Conservation (phyloP, 371 early-diverging fungal genomes). For the Mucor mucedo region DNA sequence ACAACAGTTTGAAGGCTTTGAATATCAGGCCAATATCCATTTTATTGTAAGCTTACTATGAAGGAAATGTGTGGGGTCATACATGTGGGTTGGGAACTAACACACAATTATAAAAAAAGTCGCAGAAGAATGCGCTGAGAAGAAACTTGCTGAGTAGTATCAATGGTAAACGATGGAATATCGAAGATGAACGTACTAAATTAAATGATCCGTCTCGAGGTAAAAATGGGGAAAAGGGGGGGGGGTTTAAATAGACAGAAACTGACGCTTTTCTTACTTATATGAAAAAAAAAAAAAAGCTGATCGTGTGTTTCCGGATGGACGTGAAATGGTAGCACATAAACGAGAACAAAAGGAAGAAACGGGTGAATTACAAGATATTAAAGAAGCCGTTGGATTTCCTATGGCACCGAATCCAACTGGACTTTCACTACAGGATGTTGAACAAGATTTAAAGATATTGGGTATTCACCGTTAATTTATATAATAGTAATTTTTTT, state of each 20-base stretch:
- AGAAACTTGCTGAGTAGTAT: constrained; percentile 21
- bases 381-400: constrained; percentile 52
- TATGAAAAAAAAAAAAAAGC: constrained; percentile 8
- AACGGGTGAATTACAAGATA: constrained; percentile 48
- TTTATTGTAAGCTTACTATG: constrained; percentile 44
- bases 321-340: constrained; percentile 36
- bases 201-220: constrained; percentile 23
- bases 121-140: constrained; percentile 39
- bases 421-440: constrained; percentile 42
- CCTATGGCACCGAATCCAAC: constrained; percentile 49
- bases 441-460: constrained; percentile 53
- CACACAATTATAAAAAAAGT: constrained; percentile 17
- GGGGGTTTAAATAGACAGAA: background rate
- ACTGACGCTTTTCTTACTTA: no score
- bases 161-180: constrained; percentile 25
- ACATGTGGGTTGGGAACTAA: no score
- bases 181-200: constrained; percentile 33
- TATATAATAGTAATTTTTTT: background rate
- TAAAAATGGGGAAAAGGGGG: constrained; percentile 1
- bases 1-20: constrained; percentile 54
- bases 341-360: constrained; percentile 47
- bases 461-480: constrained; percentile 34
- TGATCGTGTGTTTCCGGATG: constrained; percentile 33
- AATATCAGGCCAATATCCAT: constrained; percentile 61
- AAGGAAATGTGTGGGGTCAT: background rate